Percentiles rank a stretch among this genome's conserved stretches.
Conservation (phyloP, 2,329 filamentous ascomycete genomes). For the Aspergillus ustus region DNA sequence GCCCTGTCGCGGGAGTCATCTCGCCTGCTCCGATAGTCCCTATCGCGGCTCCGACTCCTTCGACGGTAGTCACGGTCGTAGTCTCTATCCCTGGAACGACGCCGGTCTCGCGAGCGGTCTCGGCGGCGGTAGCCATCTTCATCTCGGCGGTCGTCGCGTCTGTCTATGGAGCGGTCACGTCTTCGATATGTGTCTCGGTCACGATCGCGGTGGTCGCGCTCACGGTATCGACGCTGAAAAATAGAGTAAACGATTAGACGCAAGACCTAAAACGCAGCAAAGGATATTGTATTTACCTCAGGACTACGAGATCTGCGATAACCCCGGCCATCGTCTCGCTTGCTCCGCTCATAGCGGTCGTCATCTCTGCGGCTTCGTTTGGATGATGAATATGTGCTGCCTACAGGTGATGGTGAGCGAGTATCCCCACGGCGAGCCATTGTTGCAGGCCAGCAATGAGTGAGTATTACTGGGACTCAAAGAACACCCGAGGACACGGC, state of each 20-base stretch:
- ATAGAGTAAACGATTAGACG: slow-evolving; percentile 19
- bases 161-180: slow-evolving; percentile 69
- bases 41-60: slow-evolving; percentile 71
- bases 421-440: slow-evolving; percentile 66
- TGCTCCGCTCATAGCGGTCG: slow-evolving; percentile 56
- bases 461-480: slow-evolving; percentile 52
- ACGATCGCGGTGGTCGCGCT: slow-evolving; percentile 56
- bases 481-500: slow-evolving; percentile 32
- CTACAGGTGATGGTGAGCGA: slow-evolving; percentile 93
- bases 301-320: slow-evolving; percentile 54
- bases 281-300: slow-evolving; percentile 44
- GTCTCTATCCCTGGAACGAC: slow-evolving; percentile 61
- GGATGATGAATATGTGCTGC: slow-evolving; percentile 76
- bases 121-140: slow-evolving; percentile 68
- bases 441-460: slow-evolving; percentile 58
- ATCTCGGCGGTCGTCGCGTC: slow-evolving; percentile 54
- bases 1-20: slow-evolving; percentile 73
- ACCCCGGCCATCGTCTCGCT: slow-evolving; percentile 55
- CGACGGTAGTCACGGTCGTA: slow-evolving; percentile 63
- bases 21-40: slow-evolving; percentile 70
- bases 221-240: slow-evolving; percentile 57
- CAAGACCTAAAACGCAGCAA: neutral
- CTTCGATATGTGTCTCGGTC: slow-evolving; percentile 65
- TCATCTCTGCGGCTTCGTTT: slow-evolving; percentile 64
- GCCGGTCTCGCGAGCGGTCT: slow-evolving; percentile 68